Base-by-base conservation (phyloP, 345 rosid species). In the Rhodamnia argentea region DNA sequence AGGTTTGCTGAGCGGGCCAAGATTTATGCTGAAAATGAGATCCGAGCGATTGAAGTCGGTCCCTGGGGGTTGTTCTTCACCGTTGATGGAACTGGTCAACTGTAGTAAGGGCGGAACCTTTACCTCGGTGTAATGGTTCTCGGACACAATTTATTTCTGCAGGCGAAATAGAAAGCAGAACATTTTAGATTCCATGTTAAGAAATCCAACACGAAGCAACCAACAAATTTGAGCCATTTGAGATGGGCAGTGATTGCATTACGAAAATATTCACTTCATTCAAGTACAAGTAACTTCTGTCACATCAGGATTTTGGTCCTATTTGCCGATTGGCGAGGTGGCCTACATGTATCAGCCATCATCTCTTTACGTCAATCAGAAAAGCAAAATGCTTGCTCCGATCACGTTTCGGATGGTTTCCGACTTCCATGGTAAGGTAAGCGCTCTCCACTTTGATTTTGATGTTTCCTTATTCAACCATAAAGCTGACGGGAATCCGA, bases 1-100 rank as follows among this genome's bases (percentile, higher is more conserved):
- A 97, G 99, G 90, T 97, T 97, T 86, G 85, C 94, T 7, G 98
- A 96, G 90, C 93, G 95, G 91, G 99, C 98, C 15, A 96, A 95
- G 91, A 97, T 96, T 83, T 95, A 93, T 90, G 92, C 95, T 9
- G 95, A 95, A 87, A 90, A 96, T 88, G 99, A 96, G 92, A 89
- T 96, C 86, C 93, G 98, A 27, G 92, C 96, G 52, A 91, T 95
- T 87, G 95, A 96, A 85, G 83, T 91, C 1, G 99, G 99, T 84
- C 99, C 98, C 0, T 95, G 93, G 2, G 98, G 97, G 52, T 86
- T 95, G 85, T 97, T 96, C 87, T 97, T 97, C 88, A 94, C 98
- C 1, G 99, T 99, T 15, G 99, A 97, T 40, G 99, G 97, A 70
- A 94, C 96, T 42, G 99, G 99, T 76, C 95, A 90, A 91, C 5